phyloP scores from a whole-genome alignment of 352 stramenopile genomes.

The Paralagenidium karlingii region DNA sequence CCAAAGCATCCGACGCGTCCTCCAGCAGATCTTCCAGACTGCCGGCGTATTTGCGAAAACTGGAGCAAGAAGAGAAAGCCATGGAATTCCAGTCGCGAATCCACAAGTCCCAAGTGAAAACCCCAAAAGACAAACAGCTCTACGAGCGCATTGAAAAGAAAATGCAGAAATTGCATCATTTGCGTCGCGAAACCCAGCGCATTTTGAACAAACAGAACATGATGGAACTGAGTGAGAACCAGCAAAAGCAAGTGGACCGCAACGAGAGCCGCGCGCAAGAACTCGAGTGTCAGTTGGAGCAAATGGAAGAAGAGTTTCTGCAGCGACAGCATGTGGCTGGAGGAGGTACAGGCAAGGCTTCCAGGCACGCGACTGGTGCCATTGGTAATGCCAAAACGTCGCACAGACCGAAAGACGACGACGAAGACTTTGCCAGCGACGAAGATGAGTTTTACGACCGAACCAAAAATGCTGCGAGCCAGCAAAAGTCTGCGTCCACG shows the following conservation, averaged over 20 bases:
- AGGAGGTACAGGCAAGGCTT: not conserved
- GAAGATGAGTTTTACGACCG: constrained; percentile 76
- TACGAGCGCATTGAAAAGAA: constrained; percentile 68
- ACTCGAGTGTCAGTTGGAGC: constrained; percentile 51
- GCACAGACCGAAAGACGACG: constrained; percentile 32
- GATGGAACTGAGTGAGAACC: constrained; percentile 41
- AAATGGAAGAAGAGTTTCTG: constrained; percentile 39
- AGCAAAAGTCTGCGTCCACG: constrained; percentile 69
- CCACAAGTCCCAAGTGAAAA: constrained; percentile 22
- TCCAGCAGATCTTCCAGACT: constrained; percentile 17
- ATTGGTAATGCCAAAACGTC: constrained; percentile 33
- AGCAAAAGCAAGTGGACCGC: constrained; percentile 36
- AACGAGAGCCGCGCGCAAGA: constrained; percentile 49
- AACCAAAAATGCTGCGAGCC: constrained; percentile 45
- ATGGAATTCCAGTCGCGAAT: constrained; percentile 41
- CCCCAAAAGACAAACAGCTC: constrained; percentile 60
- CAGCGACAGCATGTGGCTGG: constrained; percentile 1
- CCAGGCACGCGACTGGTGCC: no score
- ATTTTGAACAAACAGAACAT: constrained; percentile 69
- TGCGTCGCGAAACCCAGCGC: constrained; percentile 42
- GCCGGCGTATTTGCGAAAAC: constrained; percentile 58
- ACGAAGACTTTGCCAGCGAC: constrained; percentile 40
- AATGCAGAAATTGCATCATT: constrained; percentile 76
- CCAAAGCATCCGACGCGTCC: no score
- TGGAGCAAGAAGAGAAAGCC: constrained; percentile 27